phyloP scores from a whole-genome alignment of 2,329 filamentous ascomycete species.

The Teratosphaeriaceae sp. region DNA sequence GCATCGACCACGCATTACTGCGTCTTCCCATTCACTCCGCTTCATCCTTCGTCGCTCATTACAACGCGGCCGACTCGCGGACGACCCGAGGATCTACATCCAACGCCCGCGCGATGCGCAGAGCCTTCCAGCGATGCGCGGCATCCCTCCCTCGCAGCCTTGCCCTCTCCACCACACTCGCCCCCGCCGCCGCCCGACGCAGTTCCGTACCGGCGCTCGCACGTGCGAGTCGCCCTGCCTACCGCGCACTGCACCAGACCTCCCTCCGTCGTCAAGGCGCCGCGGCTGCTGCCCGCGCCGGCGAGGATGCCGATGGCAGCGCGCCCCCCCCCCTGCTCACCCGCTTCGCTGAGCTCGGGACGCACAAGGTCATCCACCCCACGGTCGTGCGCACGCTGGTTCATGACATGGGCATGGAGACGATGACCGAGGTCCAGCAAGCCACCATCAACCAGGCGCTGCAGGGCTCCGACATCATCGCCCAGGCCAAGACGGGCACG shows the following conservation, averaged over 20 bases:
- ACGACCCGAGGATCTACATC: too few species aligned
- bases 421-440: slow-evolving; percentile 89
- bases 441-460: slow-evolving; percentile 76
- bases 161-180: background rate
- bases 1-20: too few species aligned
- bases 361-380: slow-evolving; percentile 50
- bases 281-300: slow-evolving; percentile 16
- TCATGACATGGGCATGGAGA: slow-evolving; percentile 64
- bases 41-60: too few species aligned
- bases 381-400: slow-evolving; percentile 64
- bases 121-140: background rate
- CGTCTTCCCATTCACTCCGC: too few species aligned
- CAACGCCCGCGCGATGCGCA: background rate
- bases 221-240: background rate
- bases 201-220: background rate
- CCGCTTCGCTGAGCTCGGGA: slow-evolving; percentile 38
- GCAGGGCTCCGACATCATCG: slow-evolving; percentile 73
- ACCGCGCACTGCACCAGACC: slow-evolving; percentile 31
- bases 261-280: slow-evolving; percentile 31
- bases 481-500: slow-evolving; percentile 93
- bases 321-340: slow-evolving; percentile 27
- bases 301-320: slow-evolving; percentile 9
- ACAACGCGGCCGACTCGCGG: too few species aligned
- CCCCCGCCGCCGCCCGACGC: background rate
- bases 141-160: background rate